Conservation (phyloP, 2,329 filamentous ascomycete genomes). For the Epichloe hybrida region DNA sequence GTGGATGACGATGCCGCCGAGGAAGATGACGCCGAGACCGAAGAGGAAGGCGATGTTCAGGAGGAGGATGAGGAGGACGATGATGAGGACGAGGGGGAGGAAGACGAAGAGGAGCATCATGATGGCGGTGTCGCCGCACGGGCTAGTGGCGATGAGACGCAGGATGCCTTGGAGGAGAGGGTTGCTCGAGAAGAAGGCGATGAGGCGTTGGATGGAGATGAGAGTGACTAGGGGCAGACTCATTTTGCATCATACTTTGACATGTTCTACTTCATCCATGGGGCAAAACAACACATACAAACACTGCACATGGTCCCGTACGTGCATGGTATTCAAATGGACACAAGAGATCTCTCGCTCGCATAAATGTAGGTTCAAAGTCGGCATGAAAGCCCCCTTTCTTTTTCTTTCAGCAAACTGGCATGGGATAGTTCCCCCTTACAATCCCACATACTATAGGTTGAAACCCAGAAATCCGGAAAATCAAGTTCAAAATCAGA, state of each 20-base stretch:
- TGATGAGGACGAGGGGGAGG: slow-evolving; percentile 6
- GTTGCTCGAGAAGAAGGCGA: slow-evolving; percentile 37
- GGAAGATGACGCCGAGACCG: slow-evolving; percentile 14
- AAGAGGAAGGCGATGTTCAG: slow-evolving; percentile 28
- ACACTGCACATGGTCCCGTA: too few relatives aligned
- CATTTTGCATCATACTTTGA: too few relatives aligned
- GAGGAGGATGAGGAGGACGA: slow-evolving; percentile 21
- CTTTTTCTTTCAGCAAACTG: background rate
- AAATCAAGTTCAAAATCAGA: background rate
- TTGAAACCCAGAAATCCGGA: background rate
- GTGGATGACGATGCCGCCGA: slow-evolving; percentile 11
- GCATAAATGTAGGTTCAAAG: background rate
- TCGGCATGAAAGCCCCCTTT: background rate
- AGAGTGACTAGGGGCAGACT: slow-evolving; percentile 33
- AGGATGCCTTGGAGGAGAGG: slow-evolving; percentile 38
- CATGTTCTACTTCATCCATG: too few relatives aligned
- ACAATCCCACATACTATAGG: background rate
- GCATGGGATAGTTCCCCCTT: too few relatives aligned
- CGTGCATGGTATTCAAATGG: too few relatives aligned
- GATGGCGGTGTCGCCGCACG: slow-evolving; percentile 27
- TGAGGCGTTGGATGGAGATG: slow-evolving; percentile 49
- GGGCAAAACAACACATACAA: too few relatives aligned
- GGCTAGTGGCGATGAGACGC: slow-evolving; percentile 31
- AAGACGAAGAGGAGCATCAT: slow-evolving; percentile 21
- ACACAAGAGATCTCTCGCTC: too few relatives aligned